Base-by-base conservation (phyloP, 164 flowering plant species). In the Vitis rupestris region DNA sequence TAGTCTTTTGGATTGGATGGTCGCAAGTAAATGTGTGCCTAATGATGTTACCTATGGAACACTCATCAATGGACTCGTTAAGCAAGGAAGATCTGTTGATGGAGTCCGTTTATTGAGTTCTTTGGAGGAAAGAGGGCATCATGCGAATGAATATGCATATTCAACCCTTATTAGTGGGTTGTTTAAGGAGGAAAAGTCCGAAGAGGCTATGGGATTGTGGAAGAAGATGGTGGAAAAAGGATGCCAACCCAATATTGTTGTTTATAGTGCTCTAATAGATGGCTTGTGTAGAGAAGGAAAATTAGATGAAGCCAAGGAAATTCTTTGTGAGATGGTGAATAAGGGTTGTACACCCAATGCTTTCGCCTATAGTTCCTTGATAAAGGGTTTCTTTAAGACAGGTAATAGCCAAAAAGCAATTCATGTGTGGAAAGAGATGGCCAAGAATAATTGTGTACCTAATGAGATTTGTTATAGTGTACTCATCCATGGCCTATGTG, bases 21-120 rank as follows among this genome's bases (percentile, higher is more conserved):
- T 91, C 3, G 72, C 79, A 3, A 74, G 75, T 68, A 91, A 90
- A 59, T 87, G 82, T 67, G 50, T 84, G 67, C 97, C 97, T 37
- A 93, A 83, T 73, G 78, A 73, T 59, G 80, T 94, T 50, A 94
- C 98, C 1, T 94, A 80, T 79, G 93, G 97, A 15, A 90, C 91
- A 0, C 78, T 92, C 17, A 81, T 92, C 49, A 85, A 92, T 82
- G 98, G 97, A 58, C 86, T 89, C 73, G 96, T 87, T 70, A 90
- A 88, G 82, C 83, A 85, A 67, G 82, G 93, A 57, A 85, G 84
- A 74, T 75, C 84, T 49, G 64, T 69, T 50, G 97, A 90, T 65
- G 97, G 83, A 2, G 74, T 66, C 14, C 63, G 29, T 10, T 49
- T 90, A 16, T 68, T 92, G 70, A 62, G 64, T 62, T 79, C 76